A percentile compares a stretch with the other conserved stretches of the same genome.
Evolutionary conservation across 2,329 filamentous ascomycete species (phyloP).

Genomic region (Colletotrichum brevisporum): DNA sequence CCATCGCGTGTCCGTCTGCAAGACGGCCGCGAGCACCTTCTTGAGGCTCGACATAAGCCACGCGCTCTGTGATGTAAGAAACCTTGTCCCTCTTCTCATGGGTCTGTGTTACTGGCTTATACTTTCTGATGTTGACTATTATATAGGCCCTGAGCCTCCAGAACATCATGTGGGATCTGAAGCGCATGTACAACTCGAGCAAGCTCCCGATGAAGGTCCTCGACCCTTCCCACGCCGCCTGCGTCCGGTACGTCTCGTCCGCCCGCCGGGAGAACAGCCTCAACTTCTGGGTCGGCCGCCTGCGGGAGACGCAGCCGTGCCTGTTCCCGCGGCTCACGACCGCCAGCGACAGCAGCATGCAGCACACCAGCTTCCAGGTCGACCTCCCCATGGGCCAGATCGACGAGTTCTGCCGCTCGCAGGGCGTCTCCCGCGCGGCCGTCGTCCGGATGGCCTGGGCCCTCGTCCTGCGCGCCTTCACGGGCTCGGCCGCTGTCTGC

Average conservation of each 20-base stretch:
- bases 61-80: constrained; percentile 62
- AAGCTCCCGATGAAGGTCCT: constrained; percentile 50
- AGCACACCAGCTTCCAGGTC: constrained; percentile 56
- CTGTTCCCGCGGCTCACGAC: constrained; percentile 59
- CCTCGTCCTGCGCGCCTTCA: constrained; percentile 68
- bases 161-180: constrained; percentile 62
- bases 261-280: constrained; percentile 53
- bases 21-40: constrained; percentile 58
- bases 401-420: constrained; percentile 58
- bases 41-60: constrained; percentile 66
- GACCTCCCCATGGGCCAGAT: constrained; percentile 57
- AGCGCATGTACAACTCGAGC: constrained; percentile 59
- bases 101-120: neutral
- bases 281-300: constrained; percentile 61
- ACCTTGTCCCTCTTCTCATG: neutral
- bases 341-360: constrained; percentile 44
- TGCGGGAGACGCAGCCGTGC: constrained; percentile 57
- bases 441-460: constrained; percentile 73
- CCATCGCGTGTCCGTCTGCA: constrained; percentile 66
- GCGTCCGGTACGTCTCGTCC: constrained; percentile 53
- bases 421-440: constrained; percentile 60
- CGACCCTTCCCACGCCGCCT: constrained; percentile 55
- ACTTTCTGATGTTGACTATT: constrained; percentile 1
- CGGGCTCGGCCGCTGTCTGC: constrained; percentile 65
- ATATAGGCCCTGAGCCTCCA: constrained; percentile 55